Conservation (phyloP, 768 basidiomycete species). For the Mycena haematopus region DNA sequence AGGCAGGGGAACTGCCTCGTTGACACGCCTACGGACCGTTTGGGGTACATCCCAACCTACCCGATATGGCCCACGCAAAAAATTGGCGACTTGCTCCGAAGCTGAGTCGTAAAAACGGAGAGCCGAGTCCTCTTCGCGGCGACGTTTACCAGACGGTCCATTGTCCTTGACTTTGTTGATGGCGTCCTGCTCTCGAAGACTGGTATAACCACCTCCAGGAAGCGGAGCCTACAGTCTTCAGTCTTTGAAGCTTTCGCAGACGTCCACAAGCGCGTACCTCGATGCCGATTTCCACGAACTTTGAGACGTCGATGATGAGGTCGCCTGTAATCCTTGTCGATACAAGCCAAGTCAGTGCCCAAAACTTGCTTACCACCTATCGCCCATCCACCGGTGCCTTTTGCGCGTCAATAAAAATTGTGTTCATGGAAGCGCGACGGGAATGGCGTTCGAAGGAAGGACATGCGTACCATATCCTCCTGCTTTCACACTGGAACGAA, state of each 20-base stretch:
- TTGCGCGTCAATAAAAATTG: too few relatives aligned
- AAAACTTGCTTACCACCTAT: conserved; percentile 81
- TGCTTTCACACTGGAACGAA: conserved; percentile 60
- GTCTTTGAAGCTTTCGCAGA: neutral
- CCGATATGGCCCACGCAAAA: conserved; percentile 48
- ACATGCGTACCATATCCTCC: conserved; percentile 93
- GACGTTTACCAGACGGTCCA: conserved; percentile 52
- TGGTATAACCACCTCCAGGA: conserved; percentile 60
- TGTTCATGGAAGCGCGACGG: too few relatives aligned
- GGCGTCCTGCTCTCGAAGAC: conserved; percentile 60
- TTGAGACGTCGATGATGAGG: conserved; percentile 81
- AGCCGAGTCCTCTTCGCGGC: conserved; percentile 59
- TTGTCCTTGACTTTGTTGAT: conserved; percentile 36
- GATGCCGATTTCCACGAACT: conserved; percentile 70
- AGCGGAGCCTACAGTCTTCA: conserved; percentile 44
- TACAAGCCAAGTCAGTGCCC: conserved; percentile 33
- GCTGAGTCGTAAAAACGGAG: conserved; percentile 62
- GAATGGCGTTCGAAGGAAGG: conserved; percentile 31
- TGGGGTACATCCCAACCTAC: conserved; percentile 38
- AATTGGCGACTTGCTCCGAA: conserved; percentile 58
- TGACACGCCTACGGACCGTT: conserved; percentile 43
- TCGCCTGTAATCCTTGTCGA: conserved; percentile 48
- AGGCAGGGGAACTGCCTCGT: conserved; percentile 23
- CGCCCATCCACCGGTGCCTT: conserved; percentile 64
- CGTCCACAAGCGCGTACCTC: conserved; percentile 40